Base-by-base conservation (phyloP, 345 rosid genomes). In the Lepidium africanum region DNA sequence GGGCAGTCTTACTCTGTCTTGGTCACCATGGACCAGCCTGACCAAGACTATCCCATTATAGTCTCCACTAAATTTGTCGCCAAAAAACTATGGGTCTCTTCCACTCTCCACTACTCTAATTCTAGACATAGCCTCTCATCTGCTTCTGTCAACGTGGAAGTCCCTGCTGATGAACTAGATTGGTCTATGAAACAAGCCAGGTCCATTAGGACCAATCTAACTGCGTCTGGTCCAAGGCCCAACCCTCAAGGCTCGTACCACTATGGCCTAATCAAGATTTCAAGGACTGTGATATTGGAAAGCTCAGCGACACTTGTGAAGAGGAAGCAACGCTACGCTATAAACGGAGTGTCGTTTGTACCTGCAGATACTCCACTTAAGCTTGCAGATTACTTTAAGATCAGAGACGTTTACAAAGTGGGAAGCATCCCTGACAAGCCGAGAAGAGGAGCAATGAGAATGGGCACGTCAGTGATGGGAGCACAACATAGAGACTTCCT, bases 241-340 rank as follows among this genome's bases (percentile, higher is more conserved):
- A 93, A 93, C 43, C 98, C 97, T n/a, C 98, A 93, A 13, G 98
- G 98, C 4, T 90, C 97, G 12, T 90, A 90, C 83, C 97, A 90
- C 59, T 90, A 93, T 61, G 96, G 98, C 32, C 76, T 32, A 17
- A 76, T 90, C 38, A 90, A 85, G 65, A 74, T 82, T 12, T 76
- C 84, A 3, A 78, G 86, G 70, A 85, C 94, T 1, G 69, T 90
- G 63, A 80, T 69, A 82, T 77, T 90, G 33, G 86, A 60, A 36
- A 93, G 83, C 81, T 80, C 87, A 21, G 89, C 91, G 9, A 85
- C 39, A 7, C 80, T 64, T 47, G 83, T 90, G 39, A 73, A 76
- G n/a, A 75, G 81, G 37, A 88, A 83, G 81, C 97, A 88, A 72
- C 78, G 97, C 42, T 90, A 90, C n/a, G 96, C 82, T 12, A 83